Percentiles rank a stretch among this genome's conserved stretches.
These are phyloP conservation scores for Acanthamoeba triangularis DNA, from an alignment of 208 protist genomes.

Conservation along the genomic window DNA sequence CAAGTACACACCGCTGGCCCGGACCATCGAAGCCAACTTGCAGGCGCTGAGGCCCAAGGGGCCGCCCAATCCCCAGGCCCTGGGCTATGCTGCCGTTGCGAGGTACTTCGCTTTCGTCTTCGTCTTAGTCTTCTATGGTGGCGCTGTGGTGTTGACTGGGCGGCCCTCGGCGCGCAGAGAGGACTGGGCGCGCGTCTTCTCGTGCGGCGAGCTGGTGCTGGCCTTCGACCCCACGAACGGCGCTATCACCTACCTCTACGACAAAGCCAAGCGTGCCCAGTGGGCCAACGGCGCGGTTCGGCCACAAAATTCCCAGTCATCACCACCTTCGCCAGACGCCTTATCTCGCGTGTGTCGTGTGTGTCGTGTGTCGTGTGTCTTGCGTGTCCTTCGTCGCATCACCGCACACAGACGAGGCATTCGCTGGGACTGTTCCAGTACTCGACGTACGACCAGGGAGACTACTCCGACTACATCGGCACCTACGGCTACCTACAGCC, in stretches of 20 bases:
- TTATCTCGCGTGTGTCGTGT: too few species aligned
- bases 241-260: neutral
- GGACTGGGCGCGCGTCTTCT: neutral
- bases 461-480: neutral
- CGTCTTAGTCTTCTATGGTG: neutral
- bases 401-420: neutral
- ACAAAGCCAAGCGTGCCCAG: neutral
- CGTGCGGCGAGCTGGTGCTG: slow-evolving; percentile 1
- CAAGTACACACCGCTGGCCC: neutral
- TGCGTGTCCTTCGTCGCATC: too few species aligned
- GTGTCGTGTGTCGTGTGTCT: too few species aligned
- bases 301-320: neutral
- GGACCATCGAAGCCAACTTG: neutral
- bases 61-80: neutral
- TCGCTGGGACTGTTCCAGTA: slow-evolving; percentile 21
- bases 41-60: neutral
- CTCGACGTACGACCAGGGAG: neutral
- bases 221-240: neutral
- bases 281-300: neutral
- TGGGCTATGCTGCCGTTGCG: neutral
- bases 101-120: neutral
- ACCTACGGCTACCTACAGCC: slow-evolving; percentile 23
- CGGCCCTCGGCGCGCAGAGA: neutral
- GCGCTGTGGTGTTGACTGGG: neutral
- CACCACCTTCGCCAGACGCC: neutral